These are phyloP conservation scores for Pythium oligandrum DNA, from an alignment of 352 stramenopile species.

Conservation along the genomic window DNA sequence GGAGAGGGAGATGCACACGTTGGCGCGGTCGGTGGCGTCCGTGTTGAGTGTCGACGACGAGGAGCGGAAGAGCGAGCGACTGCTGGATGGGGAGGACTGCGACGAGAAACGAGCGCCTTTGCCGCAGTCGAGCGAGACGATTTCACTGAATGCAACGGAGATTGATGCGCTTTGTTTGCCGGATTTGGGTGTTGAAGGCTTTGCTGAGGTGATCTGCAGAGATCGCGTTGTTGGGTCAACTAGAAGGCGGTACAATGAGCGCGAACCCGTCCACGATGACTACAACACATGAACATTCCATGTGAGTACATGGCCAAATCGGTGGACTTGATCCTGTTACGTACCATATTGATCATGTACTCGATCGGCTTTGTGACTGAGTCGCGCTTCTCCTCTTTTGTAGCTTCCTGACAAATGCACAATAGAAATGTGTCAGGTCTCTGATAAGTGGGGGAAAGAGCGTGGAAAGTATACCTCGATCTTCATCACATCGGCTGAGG, in stretches of 20 bases:
- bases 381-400: no score
- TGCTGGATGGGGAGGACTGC: not conserved
- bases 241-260: conserved; percentile 30
- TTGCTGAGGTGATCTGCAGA: conserved; percentile 23
- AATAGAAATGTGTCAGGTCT: no score
- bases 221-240: conserved; percentile 19
- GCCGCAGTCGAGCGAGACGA: conserved; percentile 30
- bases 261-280: conserved; percentile 40
- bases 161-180: conserved; percentile 19
- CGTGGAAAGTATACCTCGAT: no score
- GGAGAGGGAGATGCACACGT: conserved; percentile 14
- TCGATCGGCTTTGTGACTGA: conserved; percentile 7
- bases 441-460: no score
- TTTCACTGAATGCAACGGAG: conserved; percentile 26
- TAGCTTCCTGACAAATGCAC: no score
- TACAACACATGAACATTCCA: not conserved
- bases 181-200: conserved; percentile 25
- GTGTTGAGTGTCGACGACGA: conserved; percentile 20
- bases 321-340: not conserved
- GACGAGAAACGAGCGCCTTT: not conserved
- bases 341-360: conserved; percentile 49
- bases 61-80: conserved; percentile 24
- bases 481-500: conserved; percentile 1
- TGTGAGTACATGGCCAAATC: no score
- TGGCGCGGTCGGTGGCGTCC: conserved; percentile 19